Percentiles rank a stretch among this genome's conserved stretches.
phyloP scores from a whole-genome alignment of 2,329 filamentous ascomycete genomes.

The Penicillium thymicola region DNA sequence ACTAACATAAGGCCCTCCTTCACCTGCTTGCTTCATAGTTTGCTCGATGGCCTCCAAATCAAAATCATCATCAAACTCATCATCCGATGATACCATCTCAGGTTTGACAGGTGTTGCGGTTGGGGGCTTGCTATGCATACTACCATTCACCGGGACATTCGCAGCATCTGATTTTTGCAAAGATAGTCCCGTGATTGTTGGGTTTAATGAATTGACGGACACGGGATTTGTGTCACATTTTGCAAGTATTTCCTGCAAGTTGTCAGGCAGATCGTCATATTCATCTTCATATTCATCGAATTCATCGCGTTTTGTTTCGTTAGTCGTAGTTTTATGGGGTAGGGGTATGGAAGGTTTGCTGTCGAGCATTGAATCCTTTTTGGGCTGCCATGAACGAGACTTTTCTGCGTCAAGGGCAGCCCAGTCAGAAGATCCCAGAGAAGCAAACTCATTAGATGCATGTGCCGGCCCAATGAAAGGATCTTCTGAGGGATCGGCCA shows the following conservation, averaged over 20 bases:
- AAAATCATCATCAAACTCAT: slow-evolving; percentile 70
- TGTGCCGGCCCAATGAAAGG: slow-evolving; percentile 24
- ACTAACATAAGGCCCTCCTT: slow-evolving; percentile 66
- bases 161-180: slow-evolving; percentile 11
- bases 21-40: slow-evolving; percentile 56
- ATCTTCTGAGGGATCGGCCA: slow-evolving; percentile 34
- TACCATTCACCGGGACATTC: not conserved
- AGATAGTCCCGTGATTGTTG: slow-evolving; percentile 10
- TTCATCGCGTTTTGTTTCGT: slow-evolving; percentile 22
- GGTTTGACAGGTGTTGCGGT: slow-evolving; percentile 12
- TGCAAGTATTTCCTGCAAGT: slow-evolving; percentile 57
- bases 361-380: not conserved
- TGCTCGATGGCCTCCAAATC: slow-evolving; percentile 64
- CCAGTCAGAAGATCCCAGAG: slow-evolving; percentile 18
- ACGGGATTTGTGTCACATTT: slow-evolving; percentile 48
- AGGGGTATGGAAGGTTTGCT: slow-evolving; percentile 3
- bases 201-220: slow-evolving; percentile 11
- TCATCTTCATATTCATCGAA: slow-evolving; percentile 67
- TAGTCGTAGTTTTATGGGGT: slow-evolving; percentile 11
- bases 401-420: slow-evolving; percentile 14
- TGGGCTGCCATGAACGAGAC: slow-evolving; percentile 1
- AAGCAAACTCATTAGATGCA: slow-evolving; percentile 13
- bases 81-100: slow-evolving; percentile 52
- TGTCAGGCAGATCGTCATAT: slow-evolving; percentile 59
- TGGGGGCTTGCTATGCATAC: not conserved